phyloP scores from a whole-genome alignment of 306 rosid species.

The Malus sieversii region DNA sequence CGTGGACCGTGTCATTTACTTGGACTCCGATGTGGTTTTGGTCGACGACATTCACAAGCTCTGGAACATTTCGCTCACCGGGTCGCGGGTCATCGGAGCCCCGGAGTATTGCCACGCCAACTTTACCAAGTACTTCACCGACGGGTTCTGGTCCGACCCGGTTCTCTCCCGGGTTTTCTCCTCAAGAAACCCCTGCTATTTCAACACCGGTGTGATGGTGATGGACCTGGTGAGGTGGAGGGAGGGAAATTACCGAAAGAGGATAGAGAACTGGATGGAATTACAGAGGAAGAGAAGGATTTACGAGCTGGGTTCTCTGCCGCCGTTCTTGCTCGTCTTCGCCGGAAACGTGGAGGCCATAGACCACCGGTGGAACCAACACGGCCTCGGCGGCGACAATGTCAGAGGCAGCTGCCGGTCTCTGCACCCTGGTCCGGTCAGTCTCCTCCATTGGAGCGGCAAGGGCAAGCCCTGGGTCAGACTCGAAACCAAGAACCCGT shows the following conservation, averaged over 20 bases:
- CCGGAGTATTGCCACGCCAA: constrained; percentile 98
- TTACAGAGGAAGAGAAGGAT: constrained; percentile 63
- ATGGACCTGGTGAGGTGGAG: constrained; percentile 79
- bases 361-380: constrained; percentile 92
- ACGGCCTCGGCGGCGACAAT: constrained; percentile 91
- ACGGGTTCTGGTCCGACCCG: constrained; percentile 78
- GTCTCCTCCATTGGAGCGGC: constrained; percentile 91
- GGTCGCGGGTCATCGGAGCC: constrained; percentile 64
- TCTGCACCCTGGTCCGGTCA: constrained; percentile 88
- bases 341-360: constrained; percentile 80
- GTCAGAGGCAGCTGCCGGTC: constrained; percentile 73
- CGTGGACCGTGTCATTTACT: constrained; percentile 72
- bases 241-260: constrained; percentile 54
- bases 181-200: constrained; percentile 58
- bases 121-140: constrained; percentile 87
- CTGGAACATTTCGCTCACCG: constrained; percentile 46
- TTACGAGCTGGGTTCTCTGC: constrained; percentile 80
- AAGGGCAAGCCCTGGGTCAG: constrained; percentile 98
- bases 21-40: constrained; percentile 71
- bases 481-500: constrained; percentile 58
- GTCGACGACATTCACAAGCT: constrained; percentile 84
- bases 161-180: constrained; percentile 52
- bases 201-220: constrained; percentile 94
- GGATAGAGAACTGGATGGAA: constrained; percentile 90
- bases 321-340: constrained; percentile 69